Evolutionary conservation across 352 stramenopile genomes (phyloP).

Genomic region (Phytophthora fragariae): DNA sequence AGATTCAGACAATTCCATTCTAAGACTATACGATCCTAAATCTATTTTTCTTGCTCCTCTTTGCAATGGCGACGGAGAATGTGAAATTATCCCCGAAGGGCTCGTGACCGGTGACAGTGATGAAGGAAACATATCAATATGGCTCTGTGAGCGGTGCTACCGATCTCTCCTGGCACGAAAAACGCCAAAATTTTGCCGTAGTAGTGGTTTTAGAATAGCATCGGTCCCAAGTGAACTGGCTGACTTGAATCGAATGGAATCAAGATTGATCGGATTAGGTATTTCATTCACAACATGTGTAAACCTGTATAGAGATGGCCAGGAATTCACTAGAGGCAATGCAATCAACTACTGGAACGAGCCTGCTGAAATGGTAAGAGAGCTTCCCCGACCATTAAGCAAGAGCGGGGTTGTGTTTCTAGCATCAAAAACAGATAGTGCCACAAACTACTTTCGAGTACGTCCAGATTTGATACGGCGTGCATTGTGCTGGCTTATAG

Average conservation of each 20-base stretch:
- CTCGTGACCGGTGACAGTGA: neutral
- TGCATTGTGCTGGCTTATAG: constrained; percentile 17
- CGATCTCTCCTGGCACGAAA: neutral
- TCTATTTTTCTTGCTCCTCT: no score
- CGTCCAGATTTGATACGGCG: constrained; percentile 8
- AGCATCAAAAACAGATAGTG: neutral
- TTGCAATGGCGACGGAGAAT: neutral
- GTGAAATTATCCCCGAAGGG: constrained; percentile 3
- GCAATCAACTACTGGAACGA: constrained; percentile 9
- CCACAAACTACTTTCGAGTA: constrained; percentile 10
- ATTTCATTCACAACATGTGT: constrained; percentile 11
- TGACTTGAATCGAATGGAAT: constrained; percentile 6
- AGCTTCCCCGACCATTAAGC: neutral
- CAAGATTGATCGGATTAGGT: constrained; percentile 3
- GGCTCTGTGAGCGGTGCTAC: constrained; percentile 4
- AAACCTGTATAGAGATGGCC: constrained; percentile 3
- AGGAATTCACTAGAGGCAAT: constrained; percentile 10
- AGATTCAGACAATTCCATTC: no score
- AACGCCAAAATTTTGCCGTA: no score
- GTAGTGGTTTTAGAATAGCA: neutral
- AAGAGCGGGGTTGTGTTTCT: neutral
- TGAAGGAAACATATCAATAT: neutral
- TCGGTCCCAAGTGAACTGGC: neutral
- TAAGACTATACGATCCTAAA: no score
- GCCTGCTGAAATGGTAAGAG: constrained; percentile 1